A percentile compares a stretch with the other conserved stretches of the same genome.
These are phyloP conservation scores for Acanthamoeba divionensis DNA, from an alignment of 208 protist species.

Conservation along the genomic window DNA sequence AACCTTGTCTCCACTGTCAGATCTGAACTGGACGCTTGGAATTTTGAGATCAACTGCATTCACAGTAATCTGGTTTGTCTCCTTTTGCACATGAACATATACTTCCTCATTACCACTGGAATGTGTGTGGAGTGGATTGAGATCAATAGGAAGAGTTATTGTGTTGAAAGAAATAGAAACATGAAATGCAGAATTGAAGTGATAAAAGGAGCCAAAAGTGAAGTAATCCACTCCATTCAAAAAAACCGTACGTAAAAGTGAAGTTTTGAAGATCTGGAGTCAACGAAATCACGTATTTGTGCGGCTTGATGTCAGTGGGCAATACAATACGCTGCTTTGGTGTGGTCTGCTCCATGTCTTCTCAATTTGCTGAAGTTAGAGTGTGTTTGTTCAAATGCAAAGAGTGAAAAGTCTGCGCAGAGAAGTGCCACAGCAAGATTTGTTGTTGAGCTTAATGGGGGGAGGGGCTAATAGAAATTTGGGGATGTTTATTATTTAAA, in stretches of 20 bases:
- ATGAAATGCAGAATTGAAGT: too few species aligned
- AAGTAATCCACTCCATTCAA: constrained; percentile 42
- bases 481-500: too few species aligned
- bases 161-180: not conserved
- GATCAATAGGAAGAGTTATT: constrained; percentile 21
- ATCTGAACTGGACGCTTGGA: constrained; percentile 32
- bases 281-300: constrained; percentile 68
- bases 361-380: too few species aligned
- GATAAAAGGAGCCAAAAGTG: too few species aligned
- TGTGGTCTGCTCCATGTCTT: too few species aligned
- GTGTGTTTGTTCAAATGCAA: too few species aligned
- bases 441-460: too few species aligned
- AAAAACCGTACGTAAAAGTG: constrained; percentile 42
- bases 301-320: constrained; percentile 68
- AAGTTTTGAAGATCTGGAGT: constrained; percentile 70
- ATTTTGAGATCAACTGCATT: constrained; percentile 70
- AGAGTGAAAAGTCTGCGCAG: too few species aligned
- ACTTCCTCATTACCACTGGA: constrained; percentile 39
- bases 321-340: constrained; percentile 65
- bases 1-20: not conserved
- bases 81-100: constrained; percentile 4
- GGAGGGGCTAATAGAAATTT: too few species aligned
- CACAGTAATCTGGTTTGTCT: constrained; percentile 61
- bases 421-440: too few species aligned
- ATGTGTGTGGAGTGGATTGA: too few species aligned